Evolutionary conservation across 768 basidiomycete genomes (phyloP).

Genomic region (Zangia roseola): DNA sequence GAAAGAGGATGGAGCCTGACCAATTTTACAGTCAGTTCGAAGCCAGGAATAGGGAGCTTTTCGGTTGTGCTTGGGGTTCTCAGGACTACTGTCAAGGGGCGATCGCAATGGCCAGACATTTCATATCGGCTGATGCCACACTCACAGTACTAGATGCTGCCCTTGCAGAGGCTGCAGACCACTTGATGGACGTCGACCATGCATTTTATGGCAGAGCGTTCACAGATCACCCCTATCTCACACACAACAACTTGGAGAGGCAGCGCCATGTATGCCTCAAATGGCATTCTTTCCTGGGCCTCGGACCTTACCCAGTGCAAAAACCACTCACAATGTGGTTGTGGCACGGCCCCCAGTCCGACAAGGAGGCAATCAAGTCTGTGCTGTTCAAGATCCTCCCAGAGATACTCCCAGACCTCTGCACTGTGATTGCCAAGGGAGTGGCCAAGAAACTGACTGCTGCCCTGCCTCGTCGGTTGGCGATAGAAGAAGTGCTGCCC

Average conservation of each 20-base stretch:
- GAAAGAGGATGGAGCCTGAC: not conserved
- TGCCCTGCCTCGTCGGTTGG: too few relatives aligned
- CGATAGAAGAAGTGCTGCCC: too few relatives aligned
- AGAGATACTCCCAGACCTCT: too few relatives aligned
- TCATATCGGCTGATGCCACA: not conserved
- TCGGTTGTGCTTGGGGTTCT: not conserved
- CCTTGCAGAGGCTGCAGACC: not conserved
- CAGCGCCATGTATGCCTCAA: not conserved
- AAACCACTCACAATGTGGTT: not conserved
- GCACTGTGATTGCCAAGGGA: too few relatives aligned
- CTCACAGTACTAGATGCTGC: not conserved
- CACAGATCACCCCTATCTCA: not conserved
- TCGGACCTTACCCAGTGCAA: not conserved
- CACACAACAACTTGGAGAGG: not conserved
- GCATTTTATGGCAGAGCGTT: not conserved
- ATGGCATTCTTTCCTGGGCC: not conserved
- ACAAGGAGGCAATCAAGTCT: not conserved
- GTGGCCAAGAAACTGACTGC: too few relatives aligned
- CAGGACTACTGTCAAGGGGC: not conserved
- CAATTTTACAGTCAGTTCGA: not conserved
- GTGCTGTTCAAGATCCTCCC: too few relatives aligned
- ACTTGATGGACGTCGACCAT: not conserved
- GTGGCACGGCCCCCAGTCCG: not conserved
- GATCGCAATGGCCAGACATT: not conserved
- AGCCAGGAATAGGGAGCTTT: not conserved